Evolutionary conservation across 2,329 filamentous ascomycete genomes (phyloP).

Genomic region (Scytalidium sp.): DNA sequence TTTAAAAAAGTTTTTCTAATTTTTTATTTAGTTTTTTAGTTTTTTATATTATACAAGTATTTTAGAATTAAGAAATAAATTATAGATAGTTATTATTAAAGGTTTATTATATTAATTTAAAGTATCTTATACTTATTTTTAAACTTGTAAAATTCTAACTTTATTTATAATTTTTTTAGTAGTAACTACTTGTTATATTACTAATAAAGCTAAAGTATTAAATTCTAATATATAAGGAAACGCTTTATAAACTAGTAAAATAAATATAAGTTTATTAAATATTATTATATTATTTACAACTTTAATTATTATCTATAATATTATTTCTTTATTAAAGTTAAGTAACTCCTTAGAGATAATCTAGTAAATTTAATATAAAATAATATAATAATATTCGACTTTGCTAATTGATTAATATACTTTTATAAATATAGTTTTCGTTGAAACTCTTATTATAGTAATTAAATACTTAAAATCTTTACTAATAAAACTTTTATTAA

Average conservation of each 20-base stretch:
- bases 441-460: no score
- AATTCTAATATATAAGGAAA: no score
- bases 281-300: slow-evolving; percentile 9
- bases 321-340: slow-evolving; percentile 3
- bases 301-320: slow-evolving; percentile 11
- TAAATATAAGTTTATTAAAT: background rate
- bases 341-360: slow-evolving; percentile 7
- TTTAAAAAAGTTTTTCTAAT: slow-evolving; percentile 2
- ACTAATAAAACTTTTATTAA: no score
- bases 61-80: slow-evolving; percentile 2
- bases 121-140: slow-evolving; percentile 2
- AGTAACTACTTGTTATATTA: background rate
- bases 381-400: slow-evolving; percentile 6
- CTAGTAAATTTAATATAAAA: slow-evolving; percentile 2
- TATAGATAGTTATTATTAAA: slow-evolving; percentile 1
- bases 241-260: no score
- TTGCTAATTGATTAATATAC: no score
- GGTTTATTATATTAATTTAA: slow-evolving; percentile 2
- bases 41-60: slow-evolving; percentile 7
- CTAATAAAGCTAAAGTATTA: background rate
- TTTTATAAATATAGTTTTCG: no score
- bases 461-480: no score
- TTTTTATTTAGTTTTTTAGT: background rate
- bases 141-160: background rate
- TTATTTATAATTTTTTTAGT: slow-evolving; percentile 7